phyloP scores from a whole-genome alignment of 2,329 filamentous ascomycete species.

The Fusarium miscanthi region DNA sequence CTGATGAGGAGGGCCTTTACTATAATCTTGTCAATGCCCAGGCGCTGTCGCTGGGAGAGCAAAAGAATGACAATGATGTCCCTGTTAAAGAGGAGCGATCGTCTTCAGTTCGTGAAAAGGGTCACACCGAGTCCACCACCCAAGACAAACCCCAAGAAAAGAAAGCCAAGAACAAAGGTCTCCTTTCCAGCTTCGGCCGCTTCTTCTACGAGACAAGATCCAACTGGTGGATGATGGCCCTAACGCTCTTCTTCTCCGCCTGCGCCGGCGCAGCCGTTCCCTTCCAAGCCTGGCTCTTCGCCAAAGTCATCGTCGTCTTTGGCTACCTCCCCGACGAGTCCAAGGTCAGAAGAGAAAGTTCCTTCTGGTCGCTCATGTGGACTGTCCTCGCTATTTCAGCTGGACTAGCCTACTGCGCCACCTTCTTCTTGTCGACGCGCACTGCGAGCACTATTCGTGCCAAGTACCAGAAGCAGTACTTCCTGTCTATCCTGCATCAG shows the following conservation, averaged over 20 bases:
- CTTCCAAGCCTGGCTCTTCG: slow-evolving; percentile 66
- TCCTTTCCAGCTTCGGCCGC: slow-evolving; percentile 60
- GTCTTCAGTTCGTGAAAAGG: background rate
- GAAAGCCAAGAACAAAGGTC: slow-evolving; percentile 20
- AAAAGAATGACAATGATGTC: slow-evolving; percentile 17
- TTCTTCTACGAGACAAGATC: slow-evolving; percentile 60
- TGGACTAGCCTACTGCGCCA: background rate
- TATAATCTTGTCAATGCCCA: slow-evolving; percentile 74
- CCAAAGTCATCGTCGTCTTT: slow-evolving; percentile 63
- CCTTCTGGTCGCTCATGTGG: slow-evolving; percentile 11
- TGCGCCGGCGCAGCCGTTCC: slow-evolving; percentile 59
- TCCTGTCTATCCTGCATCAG: slow-evolving; percentile 67
- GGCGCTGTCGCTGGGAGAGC: slow-evolving; percentile 63
- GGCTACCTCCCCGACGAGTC: background rate
- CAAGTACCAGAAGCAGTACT: slow-evolving; percentile 69
- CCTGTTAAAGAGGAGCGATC: fast-evolving
- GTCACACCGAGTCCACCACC: background rate
- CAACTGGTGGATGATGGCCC: background rate
- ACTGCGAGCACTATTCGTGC: slow-evolving; percentile 47
- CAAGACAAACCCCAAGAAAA: background rate
- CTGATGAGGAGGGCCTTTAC: slow-evolving; percentile 70
- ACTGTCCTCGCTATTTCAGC: background rate
- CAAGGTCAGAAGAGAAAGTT: background rate
- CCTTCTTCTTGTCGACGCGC: background rate
- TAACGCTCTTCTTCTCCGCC: slow-evolving; percentile 50